Percentiles rank a stretch among this genome's conserved stretches.
Conservation (phyloP, 306 rosid species). For the Prunus kanzakura region DNA sequence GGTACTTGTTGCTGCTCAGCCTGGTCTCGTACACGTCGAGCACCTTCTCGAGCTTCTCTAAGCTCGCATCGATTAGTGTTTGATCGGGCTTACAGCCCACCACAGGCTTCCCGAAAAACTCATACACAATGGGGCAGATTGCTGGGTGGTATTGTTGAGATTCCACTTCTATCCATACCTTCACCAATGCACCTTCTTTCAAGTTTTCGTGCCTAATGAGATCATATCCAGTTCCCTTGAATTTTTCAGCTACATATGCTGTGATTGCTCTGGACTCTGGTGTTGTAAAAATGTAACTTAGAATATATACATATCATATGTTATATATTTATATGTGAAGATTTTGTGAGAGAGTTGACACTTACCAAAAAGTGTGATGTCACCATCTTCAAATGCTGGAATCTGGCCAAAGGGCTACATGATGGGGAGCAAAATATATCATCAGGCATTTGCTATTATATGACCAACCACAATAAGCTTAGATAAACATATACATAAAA, state of each 20-base stretch:
- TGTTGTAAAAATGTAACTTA: neutral
- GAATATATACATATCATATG: neutral
- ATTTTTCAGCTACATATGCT: constrained; percentile 60
- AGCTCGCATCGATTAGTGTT: constrained; percentile 44
- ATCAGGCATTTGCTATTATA: neutral
- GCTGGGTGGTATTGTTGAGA: constrained; percentile 54
- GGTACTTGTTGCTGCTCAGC: constrained; percentile 54
- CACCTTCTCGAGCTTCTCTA: constrained; percentile 55
- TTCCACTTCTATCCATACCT: constrained; percentile 71
- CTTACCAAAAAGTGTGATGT: constrained; percentile 70
- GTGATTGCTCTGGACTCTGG: constrained; percentile 83
- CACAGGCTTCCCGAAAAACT: constrained; percentile 52
- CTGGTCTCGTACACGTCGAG: constrained; percentile 61
- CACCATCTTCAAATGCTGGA: constrained; percentile 73
- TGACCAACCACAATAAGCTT: neutral
- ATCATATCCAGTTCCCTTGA: constrained; percentile 58
- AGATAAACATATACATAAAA: neutral
- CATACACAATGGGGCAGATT: constrained; percentile 50
- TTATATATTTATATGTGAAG: neutral
- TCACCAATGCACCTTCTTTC: constrained; percentile 55
- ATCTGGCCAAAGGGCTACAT: constrained; percentile 67
- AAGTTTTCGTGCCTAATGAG: constrained; percentile 37
- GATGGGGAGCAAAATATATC: neutral
- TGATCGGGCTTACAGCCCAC: constrained; percentile 46
- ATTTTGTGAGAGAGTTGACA: neutral